Conservation (phyloP, 2,329 filamentous ascomycete species). For the Tolypocladium ovalisporum region DNA sequence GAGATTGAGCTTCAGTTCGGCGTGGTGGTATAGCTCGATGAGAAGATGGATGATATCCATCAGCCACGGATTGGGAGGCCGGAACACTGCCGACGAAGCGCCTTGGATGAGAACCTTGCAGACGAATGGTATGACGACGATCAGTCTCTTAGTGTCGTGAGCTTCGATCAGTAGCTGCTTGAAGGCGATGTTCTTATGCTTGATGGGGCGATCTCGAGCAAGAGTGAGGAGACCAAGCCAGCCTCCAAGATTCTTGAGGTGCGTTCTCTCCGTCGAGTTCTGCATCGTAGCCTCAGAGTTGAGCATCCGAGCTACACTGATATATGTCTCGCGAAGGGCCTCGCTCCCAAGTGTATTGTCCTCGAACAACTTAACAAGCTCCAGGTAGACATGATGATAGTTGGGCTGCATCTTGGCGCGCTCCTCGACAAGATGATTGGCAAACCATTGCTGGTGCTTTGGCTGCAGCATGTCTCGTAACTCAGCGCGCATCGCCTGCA, state of each 20-base stretch:
- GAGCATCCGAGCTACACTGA: constrained; percentile 74
- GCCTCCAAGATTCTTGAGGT: constrained; percentile 84
- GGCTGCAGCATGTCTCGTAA: constrained; percentile 68
- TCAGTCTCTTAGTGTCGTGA: constrained; percentile 80
- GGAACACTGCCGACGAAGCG: constrained; percentile 76
- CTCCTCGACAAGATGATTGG: constrained; percentile 86
- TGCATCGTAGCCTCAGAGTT: constrained; percentile 83
- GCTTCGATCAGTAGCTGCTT: constrained; percentile 91
- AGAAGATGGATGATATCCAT: constrained; percentile 91
- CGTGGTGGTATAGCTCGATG: constrained; percentile 86
- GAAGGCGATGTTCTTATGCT: constrained; percentile 94
- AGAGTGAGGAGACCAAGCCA: constrained; percentile 93
- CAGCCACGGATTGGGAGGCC: constrained; percentile 90
- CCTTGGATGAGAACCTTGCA: constrained; percentile 91
- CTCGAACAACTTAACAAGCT: constrained; percentile 74
- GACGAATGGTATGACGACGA: constrained; percentile 92
- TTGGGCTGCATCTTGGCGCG: constrained; percentile 96
- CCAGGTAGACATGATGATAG: constrained; percentile 86
- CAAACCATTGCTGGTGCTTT: constrained; percentile 91
- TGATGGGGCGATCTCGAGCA: constrained; percentile 88
- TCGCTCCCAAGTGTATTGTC: constrained; percentile 74
- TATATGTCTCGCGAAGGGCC: constrained; percentile 86
- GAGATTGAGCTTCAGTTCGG: constrained; percentile 87
- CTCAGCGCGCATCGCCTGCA: constrained; percentile 74
- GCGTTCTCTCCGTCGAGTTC: constrained; percentile 71